These are phyloP conservation scores for Coemansia sp. DNA, from an alignment of 192 early-diverging fungal genomes.

Conservation along the genomic window DNA sequence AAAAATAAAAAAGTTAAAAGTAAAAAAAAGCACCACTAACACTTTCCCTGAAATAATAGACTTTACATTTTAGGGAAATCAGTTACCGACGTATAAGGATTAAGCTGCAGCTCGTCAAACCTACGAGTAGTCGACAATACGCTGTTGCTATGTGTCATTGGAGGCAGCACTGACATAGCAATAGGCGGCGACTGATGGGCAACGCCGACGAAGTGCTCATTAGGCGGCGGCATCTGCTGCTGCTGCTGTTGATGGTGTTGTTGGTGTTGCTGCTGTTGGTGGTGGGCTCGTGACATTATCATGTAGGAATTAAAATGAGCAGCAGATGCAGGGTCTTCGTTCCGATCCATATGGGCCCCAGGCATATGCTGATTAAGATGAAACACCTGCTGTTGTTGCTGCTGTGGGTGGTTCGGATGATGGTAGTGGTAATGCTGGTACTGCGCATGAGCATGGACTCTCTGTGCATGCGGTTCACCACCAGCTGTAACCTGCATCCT, in stretches of 20 bases:
- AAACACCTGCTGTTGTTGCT: slow-evolving; percentile 21
- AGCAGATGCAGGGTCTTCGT: slow-evolving; percentile 10
- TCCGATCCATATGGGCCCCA: slow-evolving; percentile 20
- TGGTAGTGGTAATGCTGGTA: slow-evolving; percentile 8
- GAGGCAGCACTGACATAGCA: slow-evolving; percentile 20
- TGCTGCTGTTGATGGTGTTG: slow-evolving; percentile 9
- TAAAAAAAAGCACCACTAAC: too few species aligned
- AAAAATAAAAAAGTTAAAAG: too few species aligned
- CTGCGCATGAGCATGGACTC: not conserved
- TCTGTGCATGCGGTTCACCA: not conserved
- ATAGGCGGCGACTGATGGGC: slow-evolving; percentile 19
- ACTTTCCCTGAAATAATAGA: too few species aligned
- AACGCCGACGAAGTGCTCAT: not conserved
- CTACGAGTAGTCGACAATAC: slow-evolving; percentile 15
- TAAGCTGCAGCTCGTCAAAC: slow-evolving; percentile 36
- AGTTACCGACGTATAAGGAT: slow-evolving; percentile 27
- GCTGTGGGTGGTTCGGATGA: slow-evolving; percentile 11
- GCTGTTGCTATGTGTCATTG: slow-evolving; percentile 19
- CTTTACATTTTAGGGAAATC: slow-evolving; percentile 27
- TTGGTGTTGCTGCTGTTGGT: slow-evolving; percentile 14
- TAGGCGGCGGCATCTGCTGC: not conserved
- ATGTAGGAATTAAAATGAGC: slow-evolving; percentile 27
- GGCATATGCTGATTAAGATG: slow-evolving; percentile 30
- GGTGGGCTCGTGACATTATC: slow-evolving; percentile 32
- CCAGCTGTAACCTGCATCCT: slow-evolving; percentile 7